Evolutionary conservation across 192 early-diverging fungal genomes (phyloP), one percentile per base, ranked within the genome.

Genomic region (Podochytrium sp.): DNA sequence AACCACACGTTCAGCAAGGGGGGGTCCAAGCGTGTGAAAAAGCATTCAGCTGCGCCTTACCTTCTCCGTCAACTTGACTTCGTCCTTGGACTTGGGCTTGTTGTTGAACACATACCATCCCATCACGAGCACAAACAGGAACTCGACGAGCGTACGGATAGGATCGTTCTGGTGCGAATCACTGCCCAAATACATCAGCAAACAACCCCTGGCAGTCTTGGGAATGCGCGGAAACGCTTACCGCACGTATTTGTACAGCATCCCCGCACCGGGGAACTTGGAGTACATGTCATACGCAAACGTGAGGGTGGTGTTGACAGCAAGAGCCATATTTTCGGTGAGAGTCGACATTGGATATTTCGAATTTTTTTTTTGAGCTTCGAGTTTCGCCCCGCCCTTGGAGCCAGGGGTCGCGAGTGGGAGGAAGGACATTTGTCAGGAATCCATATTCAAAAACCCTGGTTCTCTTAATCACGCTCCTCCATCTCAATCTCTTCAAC

Each of bases 101-200:
- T 91, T 92, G 56, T 89, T 85, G 61, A 92, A 81, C 77, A 95
- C 88, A 82, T 96, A 97, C 87, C 92, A 93, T 74, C 94, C 81
- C 70, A 94, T 93, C 75, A 95, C 97, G 49, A 90, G 80, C 53
- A 96, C 89, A 59, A 98, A 79, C 37, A 90, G 86, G 12, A 92
- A 76, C 65, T 98, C 96, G 18, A 98, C 85, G 25, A 92, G 81
- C 18, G 91, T 89, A 66, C 96, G 90, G 78, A 92, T 91, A 0
- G 94, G 95, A 83, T 96, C 96, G 79, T 98, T 87, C 81, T 96
- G 94, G 88, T 98, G 92, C 39, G 93, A 94, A 76, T 88, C 92
- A 75, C 91, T 90, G 52, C 23, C 23, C 43, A 10, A 47, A 47
- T 47, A 10, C 10, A 47, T 47, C 43, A 47, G n/a, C 10, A 3